Base-by-base conservation (phyloP, 1,284 basidiomycete genomes). In the Inonotus hispidus region DNA sequence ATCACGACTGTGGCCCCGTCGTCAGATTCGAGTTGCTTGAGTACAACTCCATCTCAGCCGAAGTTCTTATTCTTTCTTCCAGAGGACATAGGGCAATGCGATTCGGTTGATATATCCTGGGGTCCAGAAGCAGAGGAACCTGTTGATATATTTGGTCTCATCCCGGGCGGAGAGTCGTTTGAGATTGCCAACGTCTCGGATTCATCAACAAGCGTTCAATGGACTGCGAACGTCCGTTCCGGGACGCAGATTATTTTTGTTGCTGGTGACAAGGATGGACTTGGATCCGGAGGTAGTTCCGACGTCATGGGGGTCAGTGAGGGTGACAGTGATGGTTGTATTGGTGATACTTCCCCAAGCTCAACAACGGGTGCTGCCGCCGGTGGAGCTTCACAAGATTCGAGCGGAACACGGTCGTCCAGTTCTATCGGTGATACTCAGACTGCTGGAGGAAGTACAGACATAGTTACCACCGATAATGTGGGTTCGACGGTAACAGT, bases 161-260 rank as follows among this genome's bases (percentile, higher is more conserved):
- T 65, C 35, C 64, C 64, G 3, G 62, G 62, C 11, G 64, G 64
- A 13, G 49, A 63, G 47, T 60, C 62, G n/a, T 63, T 63, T 46
- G 54, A 55, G n/a, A 60, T 65, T 19, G 62, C 62, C 14, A 49
- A 53, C 35, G 39, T 62, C 10, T 43, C 49, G 14, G 62, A 63
- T 46, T 19, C 19, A 19, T 46, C 50, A 10, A 57, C 49, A 21
- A 60, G 50, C 29, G 25, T 50, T 32, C 29, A 50, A 37, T 65
- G 62, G 52, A 59, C 57, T 2, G 62, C 55, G 6, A 43, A 59
- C 29, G 58, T 65, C 10, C 52, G 58, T 10, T 43, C 52, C 4
- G 64, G 62, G 16, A 63, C 62, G 6, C 35, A 53, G 39, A 43
- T 65, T 14, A 47, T 65, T 43, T 53, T 65, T 47, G 58, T 65